Percentiles rank a stretch among this genome's conserved stretches.
These are phyloP conservation scores for Cladophialophora exuberans DNA, from an alignment of 2,329 filamentous ascomycete genomes.

Conservation along the genomic window DNA sequence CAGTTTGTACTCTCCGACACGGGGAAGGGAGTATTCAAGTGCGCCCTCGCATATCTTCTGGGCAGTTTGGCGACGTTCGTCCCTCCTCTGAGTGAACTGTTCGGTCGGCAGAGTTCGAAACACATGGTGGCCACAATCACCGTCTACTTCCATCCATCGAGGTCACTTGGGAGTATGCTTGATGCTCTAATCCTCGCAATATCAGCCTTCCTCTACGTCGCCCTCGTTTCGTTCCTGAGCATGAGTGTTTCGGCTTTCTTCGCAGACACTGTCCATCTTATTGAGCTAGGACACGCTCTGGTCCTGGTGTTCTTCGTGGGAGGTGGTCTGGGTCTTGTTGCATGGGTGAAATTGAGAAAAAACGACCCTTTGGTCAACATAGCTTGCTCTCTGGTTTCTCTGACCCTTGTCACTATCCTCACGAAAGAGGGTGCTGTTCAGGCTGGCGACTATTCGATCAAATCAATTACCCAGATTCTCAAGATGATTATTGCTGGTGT, in stretches of 20 bases:
- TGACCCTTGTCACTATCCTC: conserved; percentile 85
- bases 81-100: conserved; percentile 68
- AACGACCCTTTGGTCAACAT: conserved; percentile 82
- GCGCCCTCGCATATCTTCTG: conserved; percentile 83
- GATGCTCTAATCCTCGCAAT: conserved; percentile 79
- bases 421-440: conserved; percentile 92
- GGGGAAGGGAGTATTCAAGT: conserved; percentile 84
- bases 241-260: conserved; percentile 89
- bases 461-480: conserved; percentile 79
- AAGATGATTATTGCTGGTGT: conserved; percentile 85
- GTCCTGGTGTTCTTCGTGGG: conserved; percentile 84
- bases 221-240: conserved; percentile 75
- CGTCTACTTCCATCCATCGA: conserved; percentile 90
- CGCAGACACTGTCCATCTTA: conserved; percentile 65
- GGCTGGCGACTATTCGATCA: conserved; percentile 76
- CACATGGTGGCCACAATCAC: conserved; percentile 92
- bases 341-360: conserved; percentile 81
- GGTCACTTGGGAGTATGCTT: conserved; percentile 85
- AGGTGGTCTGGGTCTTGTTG: conserved; percentile 82
- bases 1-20: conserved; percentile 70
- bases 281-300: conserved; percentile 74
- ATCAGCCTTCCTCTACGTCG: conserved; percentile 77
- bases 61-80: conserved; percentile 87
- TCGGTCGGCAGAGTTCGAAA: conserved; percentile 87
- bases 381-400: conserved; percentile 80